Evolutionary conservation across 1,284 basidiomycete genomes (phyloP), one percentile per base, ranked within the genome.

Genomic region (Rhodotorula sp.): DNA sequence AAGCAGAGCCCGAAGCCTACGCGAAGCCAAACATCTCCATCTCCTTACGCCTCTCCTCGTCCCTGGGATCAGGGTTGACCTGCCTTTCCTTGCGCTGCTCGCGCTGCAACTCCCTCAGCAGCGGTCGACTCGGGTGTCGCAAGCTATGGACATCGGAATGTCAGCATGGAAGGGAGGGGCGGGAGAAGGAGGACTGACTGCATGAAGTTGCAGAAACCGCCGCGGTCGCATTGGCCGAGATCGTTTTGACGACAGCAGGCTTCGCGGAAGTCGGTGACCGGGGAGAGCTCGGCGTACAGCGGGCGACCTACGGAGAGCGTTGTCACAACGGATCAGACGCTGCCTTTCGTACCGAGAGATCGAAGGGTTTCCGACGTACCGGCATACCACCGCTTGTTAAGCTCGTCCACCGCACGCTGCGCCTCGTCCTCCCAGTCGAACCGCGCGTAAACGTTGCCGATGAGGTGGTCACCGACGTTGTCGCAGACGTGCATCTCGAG

Each of bases 361-460:
- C 53, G 32, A 11, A 11, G 66, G 62, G 55, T n/a, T 49, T n/a
- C 22, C 3, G 54, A 83, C 88, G 77, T 80, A 90, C 92, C 92
- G 77, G 93, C 93, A 85, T 97, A 99, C 96, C 96, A 99, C 32
- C 95, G 86, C 78, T 95, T 90, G 78, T 98, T 98, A 72, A 98
- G 84, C 70, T 87, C 90, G 77, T 96, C 92, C 17, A 98, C 92
- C 0, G 96, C 95, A 53, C 88, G 84, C 79, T 94, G 90, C 13
- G 96, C 96, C 79, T 99, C 96, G 0, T 94, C 93, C 82, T 99
- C 96, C 91, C 91, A 96, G 79, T 97, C 94, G 80, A 93, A 99
- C 54, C 96, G 86, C 19, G 94, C 96, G 79, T 99, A 99, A 2
- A 99, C 96, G 79, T 99, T 99, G 36, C 96, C 96, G 78, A 98